A percentile compares a stretch with the other conserved stretches of the same genome.
Conservation (phyloP, 352 stramenopile genomes). For the Plasmopara viticola region DNA sequence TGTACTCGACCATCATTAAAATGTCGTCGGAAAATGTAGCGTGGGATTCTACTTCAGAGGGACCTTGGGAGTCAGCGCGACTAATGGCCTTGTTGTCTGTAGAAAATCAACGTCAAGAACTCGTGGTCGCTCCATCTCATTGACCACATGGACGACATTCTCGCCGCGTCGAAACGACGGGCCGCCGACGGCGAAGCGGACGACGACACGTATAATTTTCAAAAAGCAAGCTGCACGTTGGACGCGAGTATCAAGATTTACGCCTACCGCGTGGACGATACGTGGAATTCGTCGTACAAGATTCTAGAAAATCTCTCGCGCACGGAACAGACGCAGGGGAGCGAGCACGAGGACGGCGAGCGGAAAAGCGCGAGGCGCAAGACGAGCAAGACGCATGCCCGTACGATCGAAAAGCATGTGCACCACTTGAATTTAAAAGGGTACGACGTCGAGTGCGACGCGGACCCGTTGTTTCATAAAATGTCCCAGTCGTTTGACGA, state of each 20-base stretch:
- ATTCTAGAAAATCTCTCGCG: conserved; percentile 97
- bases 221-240: conserved; percentile 96
- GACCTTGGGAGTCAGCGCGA: too few species aligned
- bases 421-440: conserved; percentile 85
- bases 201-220: conserved; percentile 91
- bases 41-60: too few species aligned
- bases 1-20: conserved; percentile 91
- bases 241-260: conserved; percentile 99
- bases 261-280: conserved; percentile 97
- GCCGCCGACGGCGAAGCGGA: conserved; percentile 26
- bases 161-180: conserved; percentile 50
- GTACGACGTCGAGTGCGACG: conserved; percentile 83
- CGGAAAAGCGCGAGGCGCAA: conserved; percentile 36
- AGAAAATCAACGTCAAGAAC: conserved; percentile 98
- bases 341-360: conserved; percentile 14
- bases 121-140: conserved; percentile 95
- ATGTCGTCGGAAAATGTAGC: conserved; percentile 87
- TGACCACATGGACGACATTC: conserved; percentile 96
- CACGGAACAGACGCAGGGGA: conserved; percentile 52
- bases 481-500: conserved; percentile 92
- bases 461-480: conserved; percentile 90
- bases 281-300: conserved; percentile 95
- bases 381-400: conserved; percentile 40
- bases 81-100: not conserved
- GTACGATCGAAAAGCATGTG: conserved; percentile 84